Evolutionary conservation across 805 yeast genomes (phyloP), one percentile per base, ranked within the genome.

Genomic region (Starmerella vaccinii): DNA sequence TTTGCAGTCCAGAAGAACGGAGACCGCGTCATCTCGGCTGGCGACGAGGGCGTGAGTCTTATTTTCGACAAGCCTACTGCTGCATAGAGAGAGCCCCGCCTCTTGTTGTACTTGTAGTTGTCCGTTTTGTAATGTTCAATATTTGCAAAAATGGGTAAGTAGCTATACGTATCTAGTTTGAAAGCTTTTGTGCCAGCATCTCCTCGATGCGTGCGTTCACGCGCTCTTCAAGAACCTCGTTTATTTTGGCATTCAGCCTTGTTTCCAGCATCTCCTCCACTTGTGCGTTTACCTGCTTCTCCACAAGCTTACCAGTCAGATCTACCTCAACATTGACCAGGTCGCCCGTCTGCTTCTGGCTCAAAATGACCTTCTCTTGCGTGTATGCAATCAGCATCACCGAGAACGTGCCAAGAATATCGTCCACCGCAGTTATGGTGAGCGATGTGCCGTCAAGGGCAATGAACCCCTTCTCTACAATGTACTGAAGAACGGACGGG

Each of bases 401-500:
- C 46, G 85, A 77, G 61, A 92, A 92, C 16, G 76, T 74, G 23
- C 64, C 67, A 5, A 63, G 67, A 6, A 61, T 63, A 58, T 80
- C 78, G 63, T 88, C 81, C 4, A 89, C 97, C 23, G 71, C 72
- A 0, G 90, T 86, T 10, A 92, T 81, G 0, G 99, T 92, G 57
- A 92, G 73, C 21, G 95, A 85, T 1, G 95, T 83, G 32, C 99
- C 99, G 64, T 92, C 98, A 16, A 92, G 69, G 23, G 92, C 79
- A 51, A 92, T 82, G 62, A 90, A 92, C 4, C 99, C 99, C 68
- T 92, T 92, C 63, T 87, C 95, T 10, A 92, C 97, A 53, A 92
- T 82, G 64, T 82, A 92, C 55, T 77, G 77, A 38, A 71, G 63
- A 50, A 78, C 73, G 46, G 77, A 74, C 18, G 64, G 59, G 54